Evolutionary conservation across 2,329 filamentous ascomycete genomes (phyloP).

Genomic region (Trichophyton schoenleinii): DNA sequence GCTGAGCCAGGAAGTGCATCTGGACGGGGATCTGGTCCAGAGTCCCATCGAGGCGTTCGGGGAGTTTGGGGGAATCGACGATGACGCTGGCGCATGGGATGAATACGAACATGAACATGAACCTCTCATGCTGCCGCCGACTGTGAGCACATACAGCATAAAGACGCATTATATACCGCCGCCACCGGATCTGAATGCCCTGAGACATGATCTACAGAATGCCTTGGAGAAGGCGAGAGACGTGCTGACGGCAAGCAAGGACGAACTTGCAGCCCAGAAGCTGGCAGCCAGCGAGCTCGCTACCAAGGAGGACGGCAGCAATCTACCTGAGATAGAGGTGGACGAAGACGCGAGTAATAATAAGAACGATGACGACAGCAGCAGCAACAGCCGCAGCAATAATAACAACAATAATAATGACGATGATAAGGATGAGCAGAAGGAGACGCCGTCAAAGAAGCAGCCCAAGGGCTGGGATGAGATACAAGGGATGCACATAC

Average conservation of each 20-base stretch:
- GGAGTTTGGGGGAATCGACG: conserved; percentile 14
- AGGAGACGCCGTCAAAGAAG: conserved; percentile 15
- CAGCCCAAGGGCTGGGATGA: conserved; percentile 60
- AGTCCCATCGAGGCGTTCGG: conserved; percentile 37
- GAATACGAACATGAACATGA: conserved; percentile 47
- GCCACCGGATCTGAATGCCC: conserved; percentile 66
- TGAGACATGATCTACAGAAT: conserved; percentile 57
- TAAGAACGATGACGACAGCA: neutral
- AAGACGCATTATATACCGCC: conserved; percentile 69
- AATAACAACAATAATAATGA: neutral
- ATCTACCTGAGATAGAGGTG: neutral
- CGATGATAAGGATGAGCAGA: conserved; percentile 27
- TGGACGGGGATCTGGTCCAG: conserved; percentile 35
- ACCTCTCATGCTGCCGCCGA: conserved; percentile 81
- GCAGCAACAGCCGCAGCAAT: conserved; percentile 14
- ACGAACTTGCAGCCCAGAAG: conserved; percentile 23
- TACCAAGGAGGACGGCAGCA: neutral
- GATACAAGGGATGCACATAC: conserved; percentile 78
- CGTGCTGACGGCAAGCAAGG: conserved; percentile 43
- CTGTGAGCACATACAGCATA: conserved; percentile 87
- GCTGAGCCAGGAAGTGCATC: conserved; percentile 28
- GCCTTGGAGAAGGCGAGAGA: conserved; percentile 57
- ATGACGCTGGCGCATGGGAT: conserved; percentile 36
- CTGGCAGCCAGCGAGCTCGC: neutral
- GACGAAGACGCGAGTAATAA: conserved; percentile 25